Conservation (phyloP, 2,329 filamentous ascomycete species). For the Beauveria bassiana region DNA sequence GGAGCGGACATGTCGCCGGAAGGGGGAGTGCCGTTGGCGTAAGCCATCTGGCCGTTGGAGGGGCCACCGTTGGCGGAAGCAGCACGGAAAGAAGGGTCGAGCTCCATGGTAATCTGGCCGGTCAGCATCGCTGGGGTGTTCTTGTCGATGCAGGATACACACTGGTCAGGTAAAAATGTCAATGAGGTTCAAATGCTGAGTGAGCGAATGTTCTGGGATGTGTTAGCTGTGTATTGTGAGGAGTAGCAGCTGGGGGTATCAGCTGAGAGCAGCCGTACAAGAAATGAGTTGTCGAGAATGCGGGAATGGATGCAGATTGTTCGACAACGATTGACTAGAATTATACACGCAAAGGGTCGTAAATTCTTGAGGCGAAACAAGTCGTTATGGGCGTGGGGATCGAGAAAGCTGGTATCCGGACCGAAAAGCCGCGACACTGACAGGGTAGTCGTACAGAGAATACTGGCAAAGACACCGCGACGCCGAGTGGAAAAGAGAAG, state of each 20-base stretch:
- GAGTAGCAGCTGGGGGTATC: background rate
- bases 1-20: slow-evolving; percentile 29
- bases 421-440: slow-evolving; percentile 9
- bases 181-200: background rate
- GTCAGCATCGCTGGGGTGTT: background rate
- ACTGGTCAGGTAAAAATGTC: slow-evolving; percentile 6
- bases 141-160: background rate
- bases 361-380: slow-evolving; percentile 9
- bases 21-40: slow-evolving; percentile 32
- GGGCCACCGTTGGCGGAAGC: slow-evolving; percentile 25
- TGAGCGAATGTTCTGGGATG: background rate
- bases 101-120: slow-evolving; percentile 23
- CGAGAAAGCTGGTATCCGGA: slow-evolving; percentile 8
- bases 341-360: slow-evolving; percentile 9
- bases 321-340: slow-evolving; percentile 1
- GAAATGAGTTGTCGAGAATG: slow-evolving; percentile 4
- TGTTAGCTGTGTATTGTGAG: background rate
- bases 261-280: background rate
- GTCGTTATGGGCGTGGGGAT: slow-evolving; percentile 7
- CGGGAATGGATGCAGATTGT: slow-evolving; percentile 4
- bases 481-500: slow-evolving; percentile 9
- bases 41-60: slow-evolving; percentile 27
- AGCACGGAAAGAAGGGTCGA: slow-evolving; percentile 24
- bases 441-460: slow-evolving; percentile 11
- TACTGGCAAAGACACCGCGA: slow-evolving; percentile 10